phyloP scores from a whole-genome alignment of 2,329 filamentous ascomycete species.

The Ophiocordyceps robertsii region DNA sequence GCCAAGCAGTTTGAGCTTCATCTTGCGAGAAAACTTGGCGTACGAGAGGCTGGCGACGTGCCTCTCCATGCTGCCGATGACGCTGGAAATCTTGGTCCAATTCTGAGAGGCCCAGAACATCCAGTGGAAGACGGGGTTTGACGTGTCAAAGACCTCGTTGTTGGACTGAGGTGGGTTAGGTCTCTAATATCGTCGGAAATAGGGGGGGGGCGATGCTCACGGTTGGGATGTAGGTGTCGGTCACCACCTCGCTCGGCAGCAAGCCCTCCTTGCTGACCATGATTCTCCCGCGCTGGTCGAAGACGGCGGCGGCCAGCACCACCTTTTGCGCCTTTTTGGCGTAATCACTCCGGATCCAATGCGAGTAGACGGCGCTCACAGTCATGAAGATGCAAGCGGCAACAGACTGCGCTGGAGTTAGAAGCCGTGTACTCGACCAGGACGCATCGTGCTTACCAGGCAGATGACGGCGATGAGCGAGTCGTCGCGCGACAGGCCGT shows the following conservation, averaged over 20 bases:
- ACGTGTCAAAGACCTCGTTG: conserved; percentile 56
- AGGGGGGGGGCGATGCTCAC: conserved; percentile 18
- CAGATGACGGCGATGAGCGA: conserved; percentile 52
- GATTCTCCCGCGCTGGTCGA: conserved; percentile 52
- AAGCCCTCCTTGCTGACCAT: conserved; percentile 58
- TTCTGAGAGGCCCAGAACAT: conserved; percentile 69
- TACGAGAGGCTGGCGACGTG: conserved; percentile 46
- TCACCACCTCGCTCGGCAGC: conserved; percentile 63
- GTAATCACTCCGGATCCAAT: conserved; percentile 34
- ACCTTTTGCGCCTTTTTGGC: conserved; percentile 49
- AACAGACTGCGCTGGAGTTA: conserved; percentile 32
- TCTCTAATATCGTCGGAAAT: too few relatives aligned
- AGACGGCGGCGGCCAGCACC: conserved; percentile 46
- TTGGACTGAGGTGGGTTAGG: conserved; percentile 4
- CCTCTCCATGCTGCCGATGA: conserved; percentile 58
- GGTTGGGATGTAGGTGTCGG: conserved; percentile 59
- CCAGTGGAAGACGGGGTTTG: conserved; percentile 76
- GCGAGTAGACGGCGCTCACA: conserved; percentile 29
- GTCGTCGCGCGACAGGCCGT: conserved; percentile 4
- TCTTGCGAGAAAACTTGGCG: conserved; percentile 21
- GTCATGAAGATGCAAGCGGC: conserved; percentile 46
- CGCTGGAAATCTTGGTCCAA: conserved; percentile 54
- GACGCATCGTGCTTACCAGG: conserved; percentile 31
- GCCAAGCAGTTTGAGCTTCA: conserved; percentile 30
- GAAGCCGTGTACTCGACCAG: neutral